Evolutionary conservation across 208 protist genomes (phyloP).

Genomic region (Trypanosoma caninum): DNA sequence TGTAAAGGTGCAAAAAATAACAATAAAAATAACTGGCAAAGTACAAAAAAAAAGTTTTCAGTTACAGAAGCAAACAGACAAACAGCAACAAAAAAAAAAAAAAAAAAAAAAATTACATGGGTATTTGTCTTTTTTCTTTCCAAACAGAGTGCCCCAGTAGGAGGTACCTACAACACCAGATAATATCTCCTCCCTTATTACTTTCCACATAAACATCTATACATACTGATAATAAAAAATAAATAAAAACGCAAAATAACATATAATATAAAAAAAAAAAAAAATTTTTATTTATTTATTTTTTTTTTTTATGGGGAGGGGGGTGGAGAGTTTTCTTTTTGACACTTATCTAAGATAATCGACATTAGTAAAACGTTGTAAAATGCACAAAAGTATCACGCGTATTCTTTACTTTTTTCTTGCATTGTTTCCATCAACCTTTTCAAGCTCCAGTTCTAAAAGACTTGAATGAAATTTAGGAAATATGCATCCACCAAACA

Average conservation of each 20-base stretch:
- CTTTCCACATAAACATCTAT: no score
- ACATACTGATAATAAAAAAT: no score
- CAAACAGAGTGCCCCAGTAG: not conserved
- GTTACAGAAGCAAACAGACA: conserved; percentile 9
- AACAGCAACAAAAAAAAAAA: conserved; percentile 3
- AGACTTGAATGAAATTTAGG: conserved; percentile 27
- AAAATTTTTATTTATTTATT: not conserved
- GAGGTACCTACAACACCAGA: no score
- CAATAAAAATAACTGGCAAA: no score
- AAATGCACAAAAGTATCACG: no score
- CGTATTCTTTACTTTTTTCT: conserved; percentile 29
- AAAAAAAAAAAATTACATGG: conserved; percentile 1
- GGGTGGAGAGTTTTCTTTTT: no score
- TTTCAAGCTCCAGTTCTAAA: conserved; percentile 40
- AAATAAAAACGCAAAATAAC: not conserved
- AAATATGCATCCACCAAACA: conserved; percentile 33
- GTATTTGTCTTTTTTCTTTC: not conserved
- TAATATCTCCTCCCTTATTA: no score
- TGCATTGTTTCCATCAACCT: conserved; percentile 16
- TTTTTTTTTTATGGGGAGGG: no score
- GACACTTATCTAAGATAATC: no score
- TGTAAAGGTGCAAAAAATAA: no score
- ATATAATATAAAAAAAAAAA: conserved; percentile 3
- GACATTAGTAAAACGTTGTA: no score
- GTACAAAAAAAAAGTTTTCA: conserved; percentile 13